These are phyloP conservation scores for Alternaria burnsii DNA, from an alignment of 2,329 filamentous ascomycete species.

Conservation along the genomic window DNA sequence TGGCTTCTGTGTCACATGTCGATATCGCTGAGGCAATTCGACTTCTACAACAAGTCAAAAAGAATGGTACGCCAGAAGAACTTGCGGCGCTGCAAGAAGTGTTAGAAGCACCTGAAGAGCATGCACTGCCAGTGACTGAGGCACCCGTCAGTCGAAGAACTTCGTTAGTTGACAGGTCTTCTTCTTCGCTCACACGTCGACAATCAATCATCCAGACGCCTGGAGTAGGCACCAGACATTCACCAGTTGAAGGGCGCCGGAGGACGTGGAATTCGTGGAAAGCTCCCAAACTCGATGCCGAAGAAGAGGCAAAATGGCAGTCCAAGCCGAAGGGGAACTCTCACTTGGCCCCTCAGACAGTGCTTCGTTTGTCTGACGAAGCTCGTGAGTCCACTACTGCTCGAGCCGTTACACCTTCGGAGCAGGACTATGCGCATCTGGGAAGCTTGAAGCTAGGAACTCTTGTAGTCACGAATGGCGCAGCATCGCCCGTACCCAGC, in stretches of 20 bases:
- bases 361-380: slow-evolving; percentile 33
- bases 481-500: slow-evolving; percentile 56
- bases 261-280: slow-evolving; percentile 48
- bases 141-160: slow-evolving; percentile 30
- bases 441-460: slow-evolving; percentile 55
- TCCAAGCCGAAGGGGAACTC: slow-evolving; percentile 22
- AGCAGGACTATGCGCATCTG: slow-evolving; percentile 54
- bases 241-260: slow-evolving; percentile 44
- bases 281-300: slow-evolving; percentile 31
- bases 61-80: slow-evolving; percentile 58
- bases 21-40: slow-evolving; percentile 57
- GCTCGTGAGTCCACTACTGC: slow-evolving; percentile 29
- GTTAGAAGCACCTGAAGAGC: slow-evolving; percentile 32
- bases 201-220: slow-evolving; percentile 53
- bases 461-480: slow-evolving; percentile 58
- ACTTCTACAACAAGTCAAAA: slow-evolving; percentile 58
- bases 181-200: slow-evolving; percentile 46
- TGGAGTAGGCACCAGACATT: slow-evolving; percentile 49
- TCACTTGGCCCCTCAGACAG: slow-evolving; percentile 32
- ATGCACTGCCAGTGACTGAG: slow-evolving; percentile 16
- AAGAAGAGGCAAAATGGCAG: slow-evolving; percentile 46
- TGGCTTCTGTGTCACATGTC: slow-evolving; percentile 45
- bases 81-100: slow-evolving; percentile 54
- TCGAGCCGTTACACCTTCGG: slow-evolving; percentile 52
- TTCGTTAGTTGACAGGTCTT: slow-evolving; percentile 34